Evolutionary conservation across 2,329 filamentous ascomycete genomes (phyloP).

Genomic region (Uncinocarpus reesii): DNA sequence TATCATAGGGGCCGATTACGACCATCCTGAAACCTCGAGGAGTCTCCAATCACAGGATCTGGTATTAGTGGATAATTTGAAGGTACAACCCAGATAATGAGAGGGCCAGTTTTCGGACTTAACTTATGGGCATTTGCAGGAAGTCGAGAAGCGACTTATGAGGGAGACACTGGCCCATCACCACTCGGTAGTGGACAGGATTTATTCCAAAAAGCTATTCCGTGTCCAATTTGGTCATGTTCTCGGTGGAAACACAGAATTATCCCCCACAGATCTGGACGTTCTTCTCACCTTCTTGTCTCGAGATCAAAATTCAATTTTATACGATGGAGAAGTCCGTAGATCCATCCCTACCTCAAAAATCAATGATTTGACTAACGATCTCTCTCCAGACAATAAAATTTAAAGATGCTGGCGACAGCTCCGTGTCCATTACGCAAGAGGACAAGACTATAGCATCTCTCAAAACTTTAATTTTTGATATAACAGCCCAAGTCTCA

Average conservation of each 20-base stretch:
- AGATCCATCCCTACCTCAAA: constrained; percentile 11
- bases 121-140: constrained; percentile 23
- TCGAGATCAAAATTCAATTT: constrained; percentile 50
- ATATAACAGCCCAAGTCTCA: constrained; percentile 57
- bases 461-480: constrained; percentile 60
- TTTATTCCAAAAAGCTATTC: constrained; percentile 59
- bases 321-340: constrained; percentile 39
- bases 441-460: constrained; percentile 76
- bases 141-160: constrained; percentile 46
- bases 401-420: constrained; percentile 50
- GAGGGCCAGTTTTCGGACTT: background rate
- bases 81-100: constrained; percentile 31
- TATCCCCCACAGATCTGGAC: constrained; percentile 57
- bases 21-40: constrained; percentile 23
- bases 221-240: constrained; percentile 46
- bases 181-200: constrained; percentile 50
- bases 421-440: constrained; percentile 50
- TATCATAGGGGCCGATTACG: constrained; percentile 42
- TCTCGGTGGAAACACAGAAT: constrained; percentile 39
- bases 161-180: constrained; percentile 37
- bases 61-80: constrained; percentile 47
- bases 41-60: constrained; percentile 35
- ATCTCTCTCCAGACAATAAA: constrained; percentile 54
- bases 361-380: constrained; percentile 24
- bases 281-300: constrained; percentile 60